Base-by-base conservation (phyloP, 2,329 filamentous ascomycete species). In the Tolypocladium endophyticum region DNA sequence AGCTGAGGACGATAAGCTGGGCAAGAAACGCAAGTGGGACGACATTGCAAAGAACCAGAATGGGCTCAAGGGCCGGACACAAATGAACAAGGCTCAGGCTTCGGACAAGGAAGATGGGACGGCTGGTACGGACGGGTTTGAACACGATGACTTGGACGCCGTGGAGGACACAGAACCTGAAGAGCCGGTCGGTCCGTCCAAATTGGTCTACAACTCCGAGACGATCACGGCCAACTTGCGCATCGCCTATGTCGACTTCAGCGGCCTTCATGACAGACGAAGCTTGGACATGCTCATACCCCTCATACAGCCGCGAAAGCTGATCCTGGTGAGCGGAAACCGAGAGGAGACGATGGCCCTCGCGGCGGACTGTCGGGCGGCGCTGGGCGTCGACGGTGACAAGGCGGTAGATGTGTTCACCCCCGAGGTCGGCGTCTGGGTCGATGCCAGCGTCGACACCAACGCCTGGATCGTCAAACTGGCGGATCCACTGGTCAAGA, bases 401-500 rank as follows among this genome's bases (percentile, higher is more conserved):
- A 74, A 76, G 54, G 76, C 79, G 23, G 81, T 85, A 41, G 87
- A 92, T 63, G 90, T 99, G 6, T 93, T 93, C 70, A 92, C 90
- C 0, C 94, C 94, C 1, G 73, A 77, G 12, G 78, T 90, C n/a
- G 92, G 92, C 30, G 78, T 82, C 39, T 78, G 81, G 18, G 81
- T 99, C 50, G 87, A 99, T 72, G 94, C 93, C 16, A 97, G 92
- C 69, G 93, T 97, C 50, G 94, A 99, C 71, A 97, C 93, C 6
- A 97, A 97, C 71, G 92, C 94, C 4, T 99, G 95, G 94, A 87
- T 90, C 30, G 89, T 99, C 61, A 96, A 92, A 73, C 81, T 99
- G 23, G 92, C 90, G 56, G 90, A 93, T 65, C 79, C 84, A 53
- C 84, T 99, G 25, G 89, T 96, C 61, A 90, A 90, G 73, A 88